Evolutionary conservation across 2,329 filamentous ascomycete genomes (phyloP), one percentile per base, ranked within the genome.

Genomic region (Acrodontium crateriforme): DNA sequence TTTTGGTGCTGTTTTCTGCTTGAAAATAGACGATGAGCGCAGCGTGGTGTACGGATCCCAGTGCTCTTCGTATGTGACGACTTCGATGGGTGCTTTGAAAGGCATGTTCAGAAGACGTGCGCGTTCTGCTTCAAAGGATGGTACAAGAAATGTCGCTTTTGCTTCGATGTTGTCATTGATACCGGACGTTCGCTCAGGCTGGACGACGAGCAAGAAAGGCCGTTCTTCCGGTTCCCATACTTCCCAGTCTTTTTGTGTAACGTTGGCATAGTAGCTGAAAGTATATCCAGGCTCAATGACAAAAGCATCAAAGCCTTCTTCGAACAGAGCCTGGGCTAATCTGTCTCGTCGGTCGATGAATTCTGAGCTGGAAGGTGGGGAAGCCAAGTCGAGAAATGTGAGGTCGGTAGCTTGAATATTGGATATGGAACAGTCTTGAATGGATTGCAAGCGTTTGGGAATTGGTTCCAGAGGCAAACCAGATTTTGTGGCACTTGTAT

Each of bases 211-310:
- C 13, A 76, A 46, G 32, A 76, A 74, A 0, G 71, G 71, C 2
- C 69, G 60, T 42, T 75, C 70, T 40, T 75, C 70, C 0, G 70
- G 69, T 55, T 74, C 71, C 69, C 69, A 75, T 1, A 65, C 63
- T 37, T 76, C 70, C 71, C 71, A 75, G 34, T 74, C 65, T 1
- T 45, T 47, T 41, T 75, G 71, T 1, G 67, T 71, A 22, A 70
- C 58, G 40, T 76, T 75, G 25, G 60, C 70, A 41, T 73, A 76
- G 46, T 75, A 72, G 50, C 70, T 64, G 38, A 75, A 74, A 0
- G 69, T 72, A 41, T 73, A 75, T 2, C 71, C 71, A 2, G 72
- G 72, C 42, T 77, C 72, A 1, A 74, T 54, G 2, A 73, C 54
- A 37, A 76, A 76, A 0, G 68, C 71, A 45, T 74, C 69, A 1